These are phyloP conservation scores for Komagataella mondaviorum DNA, from an alignment of 805 yeast species.

Conservation along the genomic window DNA sequence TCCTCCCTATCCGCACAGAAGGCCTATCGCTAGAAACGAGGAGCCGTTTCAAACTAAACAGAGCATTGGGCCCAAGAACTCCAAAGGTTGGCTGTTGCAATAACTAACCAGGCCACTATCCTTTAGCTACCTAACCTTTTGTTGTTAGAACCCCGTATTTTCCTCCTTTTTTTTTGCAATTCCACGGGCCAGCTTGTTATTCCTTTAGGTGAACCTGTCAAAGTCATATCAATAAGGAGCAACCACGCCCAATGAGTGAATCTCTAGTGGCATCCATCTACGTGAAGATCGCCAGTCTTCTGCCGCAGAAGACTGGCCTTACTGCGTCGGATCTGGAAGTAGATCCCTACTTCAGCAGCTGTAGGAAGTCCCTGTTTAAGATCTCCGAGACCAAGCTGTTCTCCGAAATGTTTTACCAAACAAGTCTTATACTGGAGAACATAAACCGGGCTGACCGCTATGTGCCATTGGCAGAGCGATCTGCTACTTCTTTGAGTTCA, in stretches of 20 bases:
- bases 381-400: slow-evolving; percentile 15
- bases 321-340: slow-evolving; percentile 21
- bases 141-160: neutral
- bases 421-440: slow-evolving; percentile 12
- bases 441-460: slow-evolving; percentile 15
- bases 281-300: slow-evolving; percentile 15
- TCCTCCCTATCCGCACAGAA: neutral
- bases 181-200: neutral
- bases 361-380: slow-evolving; percentile 18
- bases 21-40: neutral
- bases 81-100: neutral
- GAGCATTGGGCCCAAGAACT: neutral
- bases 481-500: slow-evolving; percentile 16
- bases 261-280: slow-evolving; percentile 22
- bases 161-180: neutral
- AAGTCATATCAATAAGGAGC: neutral
- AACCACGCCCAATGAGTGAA: neutral
- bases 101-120: neutral
- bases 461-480: slow-evolving; percentile 14
- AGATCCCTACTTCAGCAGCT: slow-evolving; percentile 19
- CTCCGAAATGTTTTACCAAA: slow-evolving; percentile 16
- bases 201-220: neutral
- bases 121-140: neutral
- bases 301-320: slow-evolving; percentile 23
- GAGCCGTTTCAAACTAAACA: neutral